phyloP scores from a whole-genome alignment of 176 grass and related monocot species.

The Poa pratensis region DNA sequence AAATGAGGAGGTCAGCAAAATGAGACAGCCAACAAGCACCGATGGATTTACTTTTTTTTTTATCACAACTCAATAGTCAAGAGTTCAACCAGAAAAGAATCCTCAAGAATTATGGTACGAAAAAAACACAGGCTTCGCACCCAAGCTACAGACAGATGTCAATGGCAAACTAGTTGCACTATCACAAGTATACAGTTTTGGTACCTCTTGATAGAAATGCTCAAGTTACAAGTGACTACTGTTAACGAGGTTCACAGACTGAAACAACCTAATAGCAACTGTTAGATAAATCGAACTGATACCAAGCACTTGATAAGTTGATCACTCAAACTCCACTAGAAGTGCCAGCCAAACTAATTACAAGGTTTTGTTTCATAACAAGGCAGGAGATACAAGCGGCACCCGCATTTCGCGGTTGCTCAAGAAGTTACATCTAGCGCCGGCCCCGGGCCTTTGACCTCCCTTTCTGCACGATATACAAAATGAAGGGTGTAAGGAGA shows the following conservation, averaged over 20 bases:
- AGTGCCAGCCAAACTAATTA: constrained; percentile 35
- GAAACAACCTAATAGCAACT: constrained; percentile 8
- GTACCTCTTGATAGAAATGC: not conserved
- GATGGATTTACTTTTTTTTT: too few relatives aligned
- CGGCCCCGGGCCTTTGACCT: constrained; percentile 72
- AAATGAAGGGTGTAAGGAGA: not conserved
- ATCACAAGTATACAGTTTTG: not conserved
- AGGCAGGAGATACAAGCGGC: constrained; percentile 35
- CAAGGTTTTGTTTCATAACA: constrained; percentile 24
- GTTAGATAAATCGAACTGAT: not conserved
- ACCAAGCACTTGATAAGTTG: not conserved
- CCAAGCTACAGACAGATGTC: too few relatives aligned
- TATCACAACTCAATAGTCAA: not conserved
- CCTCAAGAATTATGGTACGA: not conserved
- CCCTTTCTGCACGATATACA: constrained; percentile 66
- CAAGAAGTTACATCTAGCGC: constrained; percentile 49
- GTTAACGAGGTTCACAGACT: not conserved
- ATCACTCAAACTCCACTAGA: constrained; percentile 28
- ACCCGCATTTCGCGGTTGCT: not conserved
- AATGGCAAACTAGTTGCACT: constrained; percentile 2
- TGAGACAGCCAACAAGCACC: not conserved
- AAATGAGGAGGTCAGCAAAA: not conserved
- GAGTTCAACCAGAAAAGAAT: not conserved
- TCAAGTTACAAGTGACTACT: not conserved
- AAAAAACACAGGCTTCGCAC: not conserved